These are phyloP conservation scores for Pseudocercospora ulei DNA, from an alignment of 2,329 filamentous ascomycete genomes.

Conservation along the genomic window DNA sequence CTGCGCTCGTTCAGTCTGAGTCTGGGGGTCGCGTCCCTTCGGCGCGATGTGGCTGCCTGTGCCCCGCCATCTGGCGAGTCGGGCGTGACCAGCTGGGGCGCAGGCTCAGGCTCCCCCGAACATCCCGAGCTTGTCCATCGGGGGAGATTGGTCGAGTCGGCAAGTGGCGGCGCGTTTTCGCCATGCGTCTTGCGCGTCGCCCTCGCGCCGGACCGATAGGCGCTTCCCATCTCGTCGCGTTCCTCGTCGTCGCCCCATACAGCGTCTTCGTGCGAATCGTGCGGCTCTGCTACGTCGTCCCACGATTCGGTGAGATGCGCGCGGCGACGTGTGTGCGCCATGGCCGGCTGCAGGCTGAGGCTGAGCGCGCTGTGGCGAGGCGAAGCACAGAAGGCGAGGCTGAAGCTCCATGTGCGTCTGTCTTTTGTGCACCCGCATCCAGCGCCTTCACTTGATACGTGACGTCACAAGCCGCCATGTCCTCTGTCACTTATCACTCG, in stretches of 20 bases:
- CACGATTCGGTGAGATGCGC: constrained; percentile 32
- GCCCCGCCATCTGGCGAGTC: constrained; percentile 27
- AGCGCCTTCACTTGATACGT: too few species aligned
- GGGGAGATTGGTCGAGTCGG: constrained; percentile 11
- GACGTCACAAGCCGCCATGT: too few species aligned
- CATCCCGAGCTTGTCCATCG: constrained; percentile 22
- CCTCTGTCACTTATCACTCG: too few species aligned
- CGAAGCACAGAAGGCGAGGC: too few species aligned
- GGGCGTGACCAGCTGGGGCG: constrained; percentile 41
- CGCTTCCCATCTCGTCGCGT: constrained; percentile 26
- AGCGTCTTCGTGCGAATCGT: constrained; percentile 13
- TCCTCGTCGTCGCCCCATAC: constrained; percentile 29
- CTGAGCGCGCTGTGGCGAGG: too few species aligned
- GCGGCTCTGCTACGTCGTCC: constrained; percentile 30
- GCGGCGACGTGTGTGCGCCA: constrained; percentile 22
- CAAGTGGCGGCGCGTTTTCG: constrained; percentile 16
- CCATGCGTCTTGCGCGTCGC: constrained; percentile 10
- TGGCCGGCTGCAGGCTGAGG: too few species aligned
- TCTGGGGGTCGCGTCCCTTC: constrained; percentile 25
- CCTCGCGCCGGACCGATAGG: constrained; percentile 16
- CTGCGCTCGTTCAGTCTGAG: constrained; percentile 29
- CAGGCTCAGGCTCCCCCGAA: constrained; percentile 36
- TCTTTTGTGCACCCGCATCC: too few species aligned
- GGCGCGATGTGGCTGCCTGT: constrained; percentile 13
- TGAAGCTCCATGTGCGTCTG: too few species aligned